phyloP scores from a whole-genome alignment of 2,329 filamentous ascomycete species.

The Fusarium xyrophilum region DNA sequence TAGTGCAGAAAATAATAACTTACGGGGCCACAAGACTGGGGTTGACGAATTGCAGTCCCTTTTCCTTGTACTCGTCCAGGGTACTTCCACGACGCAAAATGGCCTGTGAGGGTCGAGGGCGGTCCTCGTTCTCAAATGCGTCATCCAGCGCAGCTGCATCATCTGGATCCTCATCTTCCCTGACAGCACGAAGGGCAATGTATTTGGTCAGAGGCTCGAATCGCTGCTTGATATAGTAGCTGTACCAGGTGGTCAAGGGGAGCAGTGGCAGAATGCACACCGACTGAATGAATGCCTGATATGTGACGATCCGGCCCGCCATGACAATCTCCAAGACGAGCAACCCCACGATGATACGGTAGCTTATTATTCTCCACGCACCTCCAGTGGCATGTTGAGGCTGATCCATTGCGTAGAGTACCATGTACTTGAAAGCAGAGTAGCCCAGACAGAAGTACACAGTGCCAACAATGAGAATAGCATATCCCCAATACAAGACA shows the following conservation, averaged over 20 bases:
- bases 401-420: slow-evolving; percentile 98
- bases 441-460: slow-evolving; percentile 84
- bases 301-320: slow-evolving; percentile 81
- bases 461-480: slow-evolving; percentile 81
- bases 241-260: slow-evolving; percentile 85
- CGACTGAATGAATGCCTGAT: slow-evolving; percentile 75
- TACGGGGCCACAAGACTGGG: slow-evolving; percentile 74
- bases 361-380: slow-evolving; percentile 96
- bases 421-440: slow-evolving; percentile 95
- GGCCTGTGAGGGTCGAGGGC: slow-evolving; percentile 49
- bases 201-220: slow-evolving; percentile 91
- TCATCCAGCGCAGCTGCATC: slow-evolving; percentile 49
- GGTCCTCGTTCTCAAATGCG: slow-evolving; percentile 49
- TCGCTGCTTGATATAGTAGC: slow-evolving; percentile 77
- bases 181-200: slow-evolving; percentile 88
- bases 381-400: slow-evolving; percentile 91
- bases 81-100: slow-evolving; percentile 65
- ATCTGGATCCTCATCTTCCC: slow-evolving; percentile 57
- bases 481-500: slow-evolving; percentile 78
- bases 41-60: slow-evolving; percentile 75
- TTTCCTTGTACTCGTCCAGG: slow-evolving; percentile 75
- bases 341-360: slow-evolving; percentile 84
- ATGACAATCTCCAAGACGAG: slow-evolving; percentile 91
- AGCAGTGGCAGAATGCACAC: slow-evolving; percentile 78
- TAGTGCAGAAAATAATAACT: slow-evolving; percentile 45